These are phyloP conservation scores for Hypoxylon sp. DNA, from an alignment of 2,329 filamentous ascomycete genomes.

Conservation along the genomic window DNA sequence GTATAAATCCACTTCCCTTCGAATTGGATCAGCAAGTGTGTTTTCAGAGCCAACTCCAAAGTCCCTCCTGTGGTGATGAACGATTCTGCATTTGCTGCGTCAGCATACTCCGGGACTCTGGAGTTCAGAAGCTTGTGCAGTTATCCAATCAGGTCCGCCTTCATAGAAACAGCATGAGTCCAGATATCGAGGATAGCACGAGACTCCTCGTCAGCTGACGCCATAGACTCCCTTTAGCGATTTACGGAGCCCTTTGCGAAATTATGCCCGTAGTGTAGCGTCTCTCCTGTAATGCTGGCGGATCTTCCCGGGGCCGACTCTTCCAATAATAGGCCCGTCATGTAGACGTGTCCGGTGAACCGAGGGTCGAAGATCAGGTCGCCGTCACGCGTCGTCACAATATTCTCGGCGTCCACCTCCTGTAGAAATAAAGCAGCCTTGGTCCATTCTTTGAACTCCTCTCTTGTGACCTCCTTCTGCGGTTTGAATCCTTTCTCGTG, in stretches of 20 bases:
- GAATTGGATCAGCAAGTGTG: conserved; percentile 32
- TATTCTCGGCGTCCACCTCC: neutral
- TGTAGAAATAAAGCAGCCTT: conserved; percentile 42
- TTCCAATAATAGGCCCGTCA: conserved; percentile 43
- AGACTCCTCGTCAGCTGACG: conserved; percentile 31
- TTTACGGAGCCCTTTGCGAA: conserved; percentile 42
- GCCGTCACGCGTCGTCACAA: conserved; percentile 29
- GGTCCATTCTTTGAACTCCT: conserved; percentile 39
- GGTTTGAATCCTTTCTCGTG: conserved; percentile 25
- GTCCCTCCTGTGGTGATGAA: conserved; percentile 7
- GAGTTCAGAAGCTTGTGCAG: conserved; percentile 41
- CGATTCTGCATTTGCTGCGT: conserved; percentile 35
- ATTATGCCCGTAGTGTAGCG: conserved; percentile 44
- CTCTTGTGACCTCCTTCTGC: conserved; percentile 17
- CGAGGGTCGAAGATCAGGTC: conserved; percentile 38
- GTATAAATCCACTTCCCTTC: conserved; percentile 41
- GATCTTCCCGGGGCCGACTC: conserved; percentile 24
- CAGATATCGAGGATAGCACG: conserved; percentile 42
- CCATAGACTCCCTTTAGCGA: conserved; percentile 42
- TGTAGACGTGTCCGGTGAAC: conserved; percentile 44
- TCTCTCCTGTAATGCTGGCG: conserved; percentile 42
- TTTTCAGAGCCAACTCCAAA: conserved; percentile 10
- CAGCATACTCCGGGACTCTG: conserved; percentile 37
- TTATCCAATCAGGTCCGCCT: conserved; percentile 21
- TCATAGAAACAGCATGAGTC: conserved; percentile 26